Evolutionary conservation across 176 grass and related monocot species (phyloP).

Genomic region (Dactylis glomerata): DNA sequence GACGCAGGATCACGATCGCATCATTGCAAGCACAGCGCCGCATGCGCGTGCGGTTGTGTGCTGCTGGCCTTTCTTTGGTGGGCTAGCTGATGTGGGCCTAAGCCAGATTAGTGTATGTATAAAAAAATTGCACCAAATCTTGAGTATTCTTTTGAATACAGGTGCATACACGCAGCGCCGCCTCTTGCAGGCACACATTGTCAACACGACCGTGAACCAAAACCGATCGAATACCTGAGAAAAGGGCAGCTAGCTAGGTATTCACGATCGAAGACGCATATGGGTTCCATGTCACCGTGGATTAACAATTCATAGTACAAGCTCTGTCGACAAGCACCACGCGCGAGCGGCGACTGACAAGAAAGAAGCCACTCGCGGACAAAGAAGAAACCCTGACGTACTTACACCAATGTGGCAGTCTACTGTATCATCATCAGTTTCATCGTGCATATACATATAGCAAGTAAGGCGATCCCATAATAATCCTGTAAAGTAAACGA

Average conservation of each 20-base stretch:
- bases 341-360: background rate
- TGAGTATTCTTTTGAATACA: too few species aligned
- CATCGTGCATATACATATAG: background rate
- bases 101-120: too few species aligned
- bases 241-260: background rate
- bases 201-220: background rate
- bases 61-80: too few species aligned
- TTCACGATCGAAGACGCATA: background rate
- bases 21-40: too few species aligned
- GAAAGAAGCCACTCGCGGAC: background rate
- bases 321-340: too few species aligned
- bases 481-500: background rate
- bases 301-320: too few species aligned
- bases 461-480: background rate
- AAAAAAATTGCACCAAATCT: too few species aligned
- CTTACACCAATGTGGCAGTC: conserved; percentile 20
- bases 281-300: too few species aligned
- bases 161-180: too few species aligned
- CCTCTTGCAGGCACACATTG: conserved; percentile 5
- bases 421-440: background rate
- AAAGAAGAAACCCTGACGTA: background rate
- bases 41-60: too few species aligned
- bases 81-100: too few species aligned
- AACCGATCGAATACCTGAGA: background rate
- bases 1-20: too few species aligned